Evolutionary conservation across 2,329 filamentous ascomycete species (phyloP), one percentile per base, ranked within the genome.

Genomic region (Meredithiella fracta): DNA sequence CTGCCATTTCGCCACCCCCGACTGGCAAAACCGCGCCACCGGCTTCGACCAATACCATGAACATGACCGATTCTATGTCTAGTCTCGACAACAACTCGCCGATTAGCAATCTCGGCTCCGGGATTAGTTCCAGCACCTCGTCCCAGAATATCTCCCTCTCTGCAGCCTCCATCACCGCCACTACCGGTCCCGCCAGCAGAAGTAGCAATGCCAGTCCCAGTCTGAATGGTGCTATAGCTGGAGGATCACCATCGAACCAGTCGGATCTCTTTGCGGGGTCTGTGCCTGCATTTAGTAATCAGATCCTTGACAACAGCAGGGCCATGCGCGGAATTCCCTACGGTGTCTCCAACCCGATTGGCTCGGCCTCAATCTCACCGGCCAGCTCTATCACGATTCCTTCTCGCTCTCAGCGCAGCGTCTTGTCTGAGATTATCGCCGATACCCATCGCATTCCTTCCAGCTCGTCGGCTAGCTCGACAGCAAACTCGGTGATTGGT

Each of bases 351-450:
- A 52, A 52, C 31, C 50, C 50, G n/a, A 52, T 52, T 38, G 50
- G 50, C 4, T 52, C 50, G n/a, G 34, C 34, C 3, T 29, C 50
- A 5, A 23, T 34, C 11, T 34, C 29, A 11, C 29, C 29, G 29
- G 29, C 29, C 29, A 34, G 29, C 29, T 34, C 29, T 34, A 11
- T 34, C 11, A 34, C 50, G 14, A 38, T 29, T 38, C 15, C 22
- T 20, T 26, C 44, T 23, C 44, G 51, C 17, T 14, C 44, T 26
- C 23, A n/a, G 23, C 44, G 44, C 5, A 49, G 44, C 23, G 51
- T 47, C 22, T 38, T 56, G 3, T 56, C 55, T n/a, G 55, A 51
- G 6, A 56, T 56, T 42, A 56, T 56, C 23, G 55, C 55, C 23
- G 55, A 56, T 49, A 52, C 55, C 15, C 47, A 47, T 31, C 29